phyloP scores from a whole-genome alignment of 345 rosid species.

The Odontarrhena argentea region DNA sequence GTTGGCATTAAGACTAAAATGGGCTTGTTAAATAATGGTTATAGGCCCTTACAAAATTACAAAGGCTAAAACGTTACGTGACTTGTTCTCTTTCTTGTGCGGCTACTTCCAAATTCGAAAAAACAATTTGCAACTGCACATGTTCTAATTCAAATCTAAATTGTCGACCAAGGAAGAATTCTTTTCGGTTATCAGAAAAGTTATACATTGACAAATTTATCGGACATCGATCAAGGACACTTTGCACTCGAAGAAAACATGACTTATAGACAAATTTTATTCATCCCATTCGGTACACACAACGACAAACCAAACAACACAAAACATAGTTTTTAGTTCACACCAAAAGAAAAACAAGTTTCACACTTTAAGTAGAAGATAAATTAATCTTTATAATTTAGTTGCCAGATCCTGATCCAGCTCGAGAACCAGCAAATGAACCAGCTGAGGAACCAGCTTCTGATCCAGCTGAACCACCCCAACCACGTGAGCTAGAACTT shows the following conservation, averaged over 20 bases:
- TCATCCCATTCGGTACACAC: constrained; percentile 19
- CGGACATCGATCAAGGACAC: no score
- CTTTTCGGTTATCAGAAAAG: no score
- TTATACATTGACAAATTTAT: no score
- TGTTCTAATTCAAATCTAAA: no score
- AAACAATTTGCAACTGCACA: no score
- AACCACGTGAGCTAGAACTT: constrained; percentile 47
- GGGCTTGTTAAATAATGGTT: no score
- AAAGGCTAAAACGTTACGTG: no score
- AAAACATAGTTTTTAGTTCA: constrained; percentile 24
- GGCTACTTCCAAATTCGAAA: no score
- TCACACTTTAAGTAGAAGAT: neutral
- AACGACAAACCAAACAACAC: constrained; percentile 18
- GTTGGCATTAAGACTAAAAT: no score
- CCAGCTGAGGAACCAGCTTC: constrained; percentile 60
- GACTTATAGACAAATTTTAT: constrained; percentile 24
- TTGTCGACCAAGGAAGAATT: no score
- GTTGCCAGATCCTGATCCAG: constrained; percentile 56
- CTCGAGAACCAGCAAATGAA: constrained; percentile 71
- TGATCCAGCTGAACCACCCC: constrained; percentile 41
- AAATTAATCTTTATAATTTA: neutral
- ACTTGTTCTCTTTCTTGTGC: no score
- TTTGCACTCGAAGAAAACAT: constrained; percentile 31
- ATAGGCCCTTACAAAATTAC: no score
- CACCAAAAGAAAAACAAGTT: neutral